phyloP scores from a whole-genome alignment of 2,329 filamentous ascomycete species.

The Fusarium newnesense region DNA sequence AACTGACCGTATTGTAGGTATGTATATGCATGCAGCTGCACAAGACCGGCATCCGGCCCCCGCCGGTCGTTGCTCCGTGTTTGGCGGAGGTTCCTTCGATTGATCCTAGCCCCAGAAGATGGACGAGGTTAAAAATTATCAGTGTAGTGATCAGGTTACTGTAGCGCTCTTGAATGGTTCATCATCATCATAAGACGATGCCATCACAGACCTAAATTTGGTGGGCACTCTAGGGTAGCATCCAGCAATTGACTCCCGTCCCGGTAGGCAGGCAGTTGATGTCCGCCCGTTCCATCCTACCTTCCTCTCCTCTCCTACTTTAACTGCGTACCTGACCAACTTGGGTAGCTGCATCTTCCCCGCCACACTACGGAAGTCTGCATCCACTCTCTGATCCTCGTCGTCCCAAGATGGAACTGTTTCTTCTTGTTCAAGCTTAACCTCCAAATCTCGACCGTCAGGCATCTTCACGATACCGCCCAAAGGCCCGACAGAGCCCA shows the following conservation, averaged over 20 bases:
- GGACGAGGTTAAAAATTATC: neutral
- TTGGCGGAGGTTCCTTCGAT: conserved; percentile 22
- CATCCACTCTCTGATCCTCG: conserved; percentile 26
- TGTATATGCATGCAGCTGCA: conserved; percentile 37
- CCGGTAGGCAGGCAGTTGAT: neutral
- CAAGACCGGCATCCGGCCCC: conserved; percentile 42
- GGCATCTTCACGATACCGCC: conserved; percentile 23
- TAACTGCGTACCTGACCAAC: conserved; percentile 10
- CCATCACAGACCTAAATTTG: neutral
- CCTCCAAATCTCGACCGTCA: conserved; percentile 24
- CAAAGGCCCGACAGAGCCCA: conserved; percentile 11
- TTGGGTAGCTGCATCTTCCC: conserved; percentile 30
- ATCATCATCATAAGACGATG: neutral
- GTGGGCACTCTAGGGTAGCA: neutral
- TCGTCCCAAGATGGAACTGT: conserved; percentile 7
- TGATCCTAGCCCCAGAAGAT: neutral
- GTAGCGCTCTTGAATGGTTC: neutral
- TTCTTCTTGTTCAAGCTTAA: conserved; percentile 14
- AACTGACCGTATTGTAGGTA: neutral
- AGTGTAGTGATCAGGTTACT: neutral
- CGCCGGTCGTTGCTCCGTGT: conserved; percentile 32
- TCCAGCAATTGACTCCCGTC: neutral
- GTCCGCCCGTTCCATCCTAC: neutral
- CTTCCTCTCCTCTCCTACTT: neutral
- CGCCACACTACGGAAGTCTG: conserved; percentile 24